A percentile compares a stretch with the other conserved stretches of the same genome.
These are phyloP conservation scores for Pseudozyma pruni DNA, from an alignment of 1,284 basidiomycete species.

Conservation along the genomic window DNA sequence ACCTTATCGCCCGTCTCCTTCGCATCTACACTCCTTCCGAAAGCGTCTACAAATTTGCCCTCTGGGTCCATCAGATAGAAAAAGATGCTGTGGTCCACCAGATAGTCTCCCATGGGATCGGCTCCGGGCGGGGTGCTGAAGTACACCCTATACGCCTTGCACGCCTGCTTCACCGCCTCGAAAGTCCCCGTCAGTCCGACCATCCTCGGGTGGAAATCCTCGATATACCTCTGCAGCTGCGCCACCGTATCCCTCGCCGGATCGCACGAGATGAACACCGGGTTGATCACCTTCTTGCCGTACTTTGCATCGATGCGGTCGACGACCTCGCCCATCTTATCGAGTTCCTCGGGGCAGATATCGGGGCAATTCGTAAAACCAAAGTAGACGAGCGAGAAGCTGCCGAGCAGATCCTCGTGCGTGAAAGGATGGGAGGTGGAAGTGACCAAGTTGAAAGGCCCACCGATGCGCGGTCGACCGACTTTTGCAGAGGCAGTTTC, in stretches of 20 bases:
- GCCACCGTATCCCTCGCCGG: slow-evolving; percentile 85
- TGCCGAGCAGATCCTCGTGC: slow-evolving; percentile 83
- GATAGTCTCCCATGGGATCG: slow-evolving; percentile 82
- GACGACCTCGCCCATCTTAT: slow-evolving; percentile 91
- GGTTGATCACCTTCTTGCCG: slow-evolving; percentile 70
- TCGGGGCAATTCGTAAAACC: slow-evolving; percentile 83
- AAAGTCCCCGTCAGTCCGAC: slow-evolving; percentile 89
- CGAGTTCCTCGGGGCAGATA: slow-evolving; percentile 97
- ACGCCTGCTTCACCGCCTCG: slow-evolving; percentile 83
- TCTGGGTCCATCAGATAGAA: slow-evolving; percentile 97
- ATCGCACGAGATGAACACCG: slow-evolving; percentile 95
- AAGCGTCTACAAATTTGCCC: slow-evolving; percentile 95
- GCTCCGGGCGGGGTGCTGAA: slow-evolving; percentile 89
- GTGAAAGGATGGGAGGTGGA: slow-evolving; percentile 73
- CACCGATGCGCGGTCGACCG: slow-evolving; percentile 83
- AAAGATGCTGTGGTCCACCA: slow-evolving; percentile 84
- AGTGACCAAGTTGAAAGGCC: slow-evolving; percentile 75
- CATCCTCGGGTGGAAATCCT: slow-evolving; percentile 84
- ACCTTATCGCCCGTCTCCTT: slow-evolving; percentile 76
- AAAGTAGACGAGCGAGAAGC: slow-evolving; percentile 81
- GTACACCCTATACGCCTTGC: slow-evolving; percentile 96
- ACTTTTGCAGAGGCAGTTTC: slow-evolving; percentile 67
- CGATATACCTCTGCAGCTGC: slow-evolving; percentile 71
- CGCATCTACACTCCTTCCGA: slow-evolving; percentile 82
- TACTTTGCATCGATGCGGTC: slow-evolving; percentile 74